These are phyloP conservation scores for Phytophthora tentaculata DNA, from an alignment of 352 stramenopile genomes.

Conservation along the genomic window DNA sequence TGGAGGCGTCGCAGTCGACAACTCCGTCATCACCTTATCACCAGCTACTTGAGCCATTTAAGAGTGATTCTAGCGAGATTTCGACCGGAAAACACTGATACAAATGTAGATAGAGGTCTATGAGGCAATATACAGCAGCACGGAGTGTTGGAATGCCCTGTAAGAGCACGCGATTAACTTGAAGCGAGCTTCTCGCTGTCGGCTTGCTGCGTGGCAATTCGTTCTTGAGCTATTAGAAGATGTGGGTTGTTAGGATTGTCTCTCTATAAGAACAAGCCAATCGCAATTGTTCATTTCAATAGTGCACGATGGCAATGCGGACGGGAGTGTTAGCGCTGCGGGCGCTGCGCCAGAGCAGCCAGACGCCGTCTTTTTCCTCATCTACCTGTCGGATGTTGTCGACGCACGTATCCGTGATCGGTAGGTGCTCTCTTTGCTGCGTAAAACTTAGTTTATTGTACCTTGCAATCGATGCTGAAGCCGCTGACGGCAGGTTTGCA, in stretches of 20 bases:
- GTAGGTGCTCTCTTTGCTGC: constrained; percentile 26
- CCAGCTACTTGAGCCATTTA: constrained; percentile 36
- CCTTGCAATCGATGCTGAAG: constrained; percentile 21
- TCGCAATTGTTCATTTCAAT: constrained; percentile 4
- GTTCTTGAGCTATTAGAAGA: constrained; percentile 30
- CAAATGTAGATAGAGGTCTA: constrained; percentile 5
- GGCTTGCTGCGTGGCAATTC: constrained; percentile 18
- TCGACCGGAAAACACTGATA: constrained; percentile 5
- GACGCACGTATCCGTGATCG: constrained; percentile 65
- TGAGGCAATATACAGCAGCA: neutral
- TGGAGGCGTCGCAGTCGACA: constrained; percentile 21
- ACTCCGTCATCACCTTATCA: constrained; percentile 38
- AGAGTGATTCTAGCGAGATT: neutral
- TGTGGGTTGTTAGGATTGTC: constrained; percentile 18
- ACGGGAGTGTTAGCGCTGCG: constrained; percentile 24
- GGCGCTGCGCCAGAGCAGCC: constrained; percentile 19
- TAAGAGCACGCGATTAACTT: neutral
- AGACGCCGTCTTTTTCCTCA: neutral
- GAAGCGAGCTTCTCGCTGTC: constrained; percentile 16
- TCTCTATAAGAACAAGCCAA: constrained; percentile 13
- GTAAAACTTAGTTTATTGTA: neutral
- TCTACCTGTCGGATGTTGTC: constrained; percentile 33
- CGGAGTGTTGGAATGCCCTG: neutral
- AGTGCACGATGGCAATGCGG: constrained; percentile 11
- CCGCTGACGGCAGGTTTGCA: constrained; percentile 55